phyloP scores from a whole-genome alignment of 139 green algal genomes.

The Ostreobium quekettii region DNA sequence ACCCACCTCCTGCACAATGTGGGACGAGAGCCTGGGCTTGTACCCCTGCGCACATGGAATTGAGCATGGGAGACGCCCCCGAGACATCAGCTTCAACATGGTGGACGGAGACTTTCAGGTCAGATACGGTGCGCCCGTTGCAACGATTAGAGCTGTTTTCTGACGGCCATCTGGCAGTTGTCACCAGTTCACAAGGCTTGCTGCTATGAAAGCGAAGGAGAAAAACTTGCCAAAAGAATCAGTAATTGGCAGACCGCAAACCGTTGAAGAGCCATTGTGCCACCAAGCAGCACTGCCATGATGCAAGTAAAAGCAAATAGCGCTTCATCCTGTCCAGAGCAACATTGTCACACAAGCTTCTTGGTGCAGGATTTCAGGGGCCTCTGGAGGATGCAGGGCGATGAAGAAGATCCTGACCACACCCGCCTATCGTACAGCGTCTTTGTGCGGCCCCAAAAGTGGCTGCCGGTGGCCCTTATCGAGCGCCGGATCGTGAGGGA shows the following conservation, averaged over 20 bases:
- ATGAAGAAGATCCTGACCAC: background rate
- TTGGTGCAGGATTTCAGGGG: conserved; percentile 60
- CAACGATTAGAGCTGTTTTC: background rate
- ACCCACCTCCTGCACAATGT: too few species aligned
- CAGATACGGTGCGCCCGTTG: background rate
- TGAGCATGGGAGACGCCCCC: background rate
- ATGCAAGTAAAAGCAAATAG: too few species aligned
- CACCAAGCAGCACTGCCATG: too few species aligned
- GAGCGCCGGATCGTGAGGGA: conserved; percentile 54
- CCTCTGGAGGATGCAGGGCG: conserved; percentile 65
- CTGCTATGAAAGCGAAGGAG: too few species aligned
- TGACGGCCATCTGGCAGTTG: too few species aligned
- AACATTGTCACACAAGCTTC: background rate
- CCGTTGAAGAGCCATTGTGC: too few species aligned
- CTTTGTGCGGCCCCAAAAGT: conserved; percentile 62
- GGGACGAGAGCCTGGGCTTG: conserved; percentile 7
- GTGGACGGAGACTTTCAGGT: conserved; percentile 77
- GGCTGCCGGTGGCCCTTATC: conserved; percentile 63
- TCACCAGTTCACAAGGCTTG: too few species aligned
- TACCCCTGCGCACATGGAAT: background rate
- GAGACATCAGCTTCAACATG: conserved; percentile 65
- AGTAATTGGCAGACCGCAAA: too few species aligned
- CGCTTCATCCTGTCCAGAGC: background rate
- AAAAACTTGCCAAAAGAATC: too few species aligned
- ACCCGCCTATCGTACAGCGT: conserved; percentile 57